phyloP scores from a whole-genome alignment of 192 early-diverging fungal species.

The Linnemannia schmuckeri region DNA sequence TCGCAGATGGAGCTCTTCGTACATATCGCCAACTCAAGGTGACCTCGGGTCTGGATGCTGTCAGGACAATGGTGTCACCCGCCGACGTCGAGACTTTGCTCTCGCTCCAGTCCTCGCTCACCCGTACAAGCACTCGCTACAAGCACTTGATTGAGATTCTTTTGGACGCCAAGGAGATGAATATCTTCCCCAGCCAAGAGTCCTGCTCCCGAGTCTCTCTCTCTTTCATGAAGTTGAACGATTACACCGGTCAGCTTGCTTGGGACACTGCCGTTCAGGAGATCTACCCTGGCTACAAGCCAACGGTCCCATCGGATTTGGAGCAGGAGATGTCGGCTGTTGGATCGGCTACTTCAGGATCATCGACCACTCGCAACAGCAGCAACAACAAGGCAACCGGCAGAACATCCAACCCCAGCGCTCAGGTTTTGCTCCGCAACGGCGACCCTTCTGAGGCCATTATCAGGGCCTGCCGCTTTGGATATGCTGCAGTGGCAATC shows the following conservation, averaged over 20 bases:
- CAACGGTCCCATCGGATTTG: slow-evolving; percentile 13
- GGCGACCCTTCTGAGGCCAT: slow-evolving; percentile 50
- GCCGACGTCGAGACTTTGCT: slow-evolving; percentile 41
- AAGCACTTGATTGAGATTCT: slow-evolving; percentile 54
- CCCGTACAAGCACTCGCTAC: slow-evolving; percentile 24
- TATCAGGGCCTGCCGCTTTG: slow-evolving; percentile 42
- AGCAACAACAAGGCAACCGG: background rate
- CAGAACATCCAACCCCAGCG: slow-evolving; percentile 1
- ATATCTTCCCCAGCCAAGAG: slow-evolving; percentile 48
- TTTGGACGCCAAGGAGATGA: slow-evolving; percentile 53
- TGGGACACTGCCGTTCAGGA: slow-evolving; percentile 57
- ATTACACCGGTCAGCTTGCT: slow-evolving; percentile 51
- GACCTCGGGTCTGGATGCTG: slow-evolving; percentile 32
- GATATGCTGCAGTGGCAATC: slow-evolving; percentile 32
- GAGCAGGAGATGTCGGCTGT: background rate
- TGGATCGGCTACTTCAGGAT: background rate
- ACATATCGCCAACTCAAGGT: slow-evolving; percentile 45
- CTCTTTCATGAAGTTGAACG: slow-evolving; percentile 37
- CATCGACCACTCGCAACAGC: background rate
- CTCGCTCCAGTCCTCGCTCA: slow-evolving; percentile 33
- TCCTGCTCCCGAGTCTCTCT: slow-evolving; percentile 40
- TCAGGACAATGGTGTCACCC: slow-evolving; percentile 26
- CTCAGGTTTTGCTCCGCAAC: slow-evolving; percentile 25
- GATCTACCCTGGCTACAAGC: slow-evolving; percentile 47
- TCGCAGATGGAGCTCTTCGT: slow-evolving; percentile 50